Conservation (phyloP, 805 yeast genomes). For the Saturnispora bothae region DNA sequence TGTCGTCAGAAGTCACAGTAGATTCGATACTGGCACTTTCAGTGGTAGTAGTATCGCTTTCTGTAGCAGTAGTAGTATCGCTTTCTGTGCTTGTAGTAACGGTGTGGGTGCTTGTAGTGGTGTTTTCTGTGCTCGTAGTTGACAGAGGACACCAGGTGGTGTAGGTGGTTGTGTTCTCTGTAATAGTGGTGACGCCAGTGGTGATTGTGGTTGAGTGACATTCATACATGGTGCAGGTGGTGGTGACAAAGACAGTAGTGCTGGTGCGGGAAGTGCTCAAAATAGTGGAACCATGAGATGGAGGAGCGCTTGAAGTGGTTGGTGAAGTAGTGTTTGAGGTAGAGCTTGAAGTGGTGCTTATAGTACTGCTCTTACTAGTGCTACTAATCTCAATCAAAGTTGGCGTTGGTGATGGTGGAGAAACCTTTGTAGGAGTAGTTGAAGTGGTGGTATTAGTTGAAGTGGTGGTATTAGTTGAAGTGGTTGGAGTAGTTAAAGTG, state of each 20-base stretch:
- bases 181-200: slow-evolving; percentile 15
- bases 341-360: slow-evolving; percentile 18
- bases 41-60: too few relatives aligned
- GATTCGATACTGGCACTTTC: neutral
- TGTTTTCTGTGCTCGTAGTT: too few relatives aligned
- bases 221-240: neutral
- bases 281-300: neutral
- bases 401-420: neutral
- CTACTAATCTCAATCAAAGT: too few relatives aligned
- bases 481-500: neutral
- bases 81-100: neutral
- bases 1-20: neutral
- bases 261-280: neutral
- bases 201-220: slow-evolving; percentile 8
- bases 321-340: neutral
- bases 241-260: neutral
- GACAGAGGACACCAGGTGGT: neutral
- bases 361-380: slow-evolving; percentile 4
- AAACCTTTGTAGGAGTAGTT: neutral
- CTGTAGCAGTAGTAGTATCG: too few relatives aligned
- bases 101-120: too few relatives aligned
- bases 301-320: neutral
- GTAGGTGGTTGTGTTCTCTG: neutral
- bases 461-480: neutral
- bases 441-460: neutral